Evolutionary conservation across 306 rosid genomes (phyloP).

Genomic region (Cucurbita maxima): DNA sequence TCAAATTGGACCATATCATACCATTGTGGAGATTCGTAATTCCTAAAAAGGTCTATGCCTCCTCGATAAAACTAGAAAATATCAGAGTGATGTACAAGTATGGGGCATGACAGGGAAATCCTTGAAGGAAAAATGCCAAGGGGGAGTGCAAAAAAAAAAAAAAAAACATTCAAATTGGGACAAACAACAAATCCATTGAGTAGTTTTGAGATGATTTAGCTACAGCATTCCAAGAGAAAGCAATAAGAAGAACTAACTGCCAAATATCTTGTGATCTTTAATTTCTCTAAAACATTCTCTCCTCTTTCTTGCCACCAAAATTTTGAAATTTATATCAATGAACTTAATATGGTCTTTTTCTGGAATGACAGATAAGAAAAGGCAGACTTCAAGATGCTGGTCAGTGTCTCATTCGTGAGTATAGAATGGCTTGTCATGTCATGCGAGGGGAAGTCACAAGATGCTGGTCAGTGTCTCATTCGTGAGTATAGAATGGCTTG

Average conservation of each 20-base stretch:
- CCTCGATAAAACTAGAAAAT: not conserved
- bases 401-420: slow-evolving; percentile 64
- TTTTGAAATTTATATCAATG: not conserved
- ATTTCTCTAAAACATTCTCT: not conserved
- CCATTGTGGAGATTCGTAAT: no score
- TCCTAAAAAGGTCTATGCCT: not conserved
- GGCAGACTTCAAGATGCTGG: slow-evolving; percentile 71
- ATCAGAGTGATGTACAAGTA: not conserved
- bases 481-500: slow-evolving; percentile 71
- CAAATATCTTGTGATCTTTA: not conserved
- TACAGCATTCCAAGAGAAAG: not conserved
- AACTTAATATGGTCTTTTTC: not conserved
- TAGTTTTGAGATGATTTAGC: not conserved
- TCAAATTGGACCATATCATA: no score
- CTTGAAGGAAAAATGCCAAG: not conserved
- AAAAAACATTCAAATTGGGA: not conserved
- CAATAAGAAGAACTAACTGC: not conserved
- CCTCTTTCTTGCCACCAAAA: not conserved
- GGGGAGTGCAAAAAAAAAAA: no score
- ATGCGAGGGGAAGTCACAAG: slow-evolving; percentile 53
- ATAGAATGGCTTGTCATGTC: slow-evolving; percentile 69
- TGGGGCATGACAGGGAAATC: not conserved
- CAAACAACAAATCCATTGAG: not conserved
- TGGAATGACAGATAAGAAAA: slow-evolving; percentile 45
- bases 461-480: slow-evolving; percentile 74